Conservation (phyloP, 2,329 filamentous ascomycete genomes). For the Fusarium abutilonis region DNA sequence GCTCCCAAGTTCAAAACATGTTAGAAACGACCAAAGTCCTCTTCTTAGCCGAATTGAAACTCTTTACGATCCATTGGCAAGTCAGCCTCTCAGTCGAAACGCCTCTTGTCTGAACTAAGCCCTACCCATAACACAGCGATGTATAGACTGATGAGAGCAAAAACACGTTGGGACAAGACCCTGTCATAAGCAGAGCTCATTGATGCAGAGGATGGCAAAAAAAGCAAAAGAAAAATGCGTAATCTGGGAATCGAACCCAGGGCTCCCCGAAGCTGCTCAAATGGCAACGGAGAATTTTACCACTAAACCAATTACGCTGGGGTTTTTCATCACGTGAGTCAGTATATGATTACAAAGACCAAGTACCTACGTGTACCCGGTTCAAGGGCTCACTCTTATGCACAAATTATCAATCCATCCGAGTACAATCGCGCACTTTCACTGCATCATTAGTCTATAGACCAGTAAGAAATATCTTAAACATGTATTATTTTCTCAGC, state of each 20-base stretch:
- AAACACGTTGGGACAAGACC: too few species aligned
- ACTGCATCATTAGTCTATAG: too few species aligned
- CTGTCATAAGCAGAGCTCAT: too few species aligned
- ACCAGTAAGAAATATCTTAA: too few species aligned
- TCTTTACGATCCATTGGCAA: slow-evolving; percentile 11
- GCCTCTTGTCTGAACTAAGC: slow-evolving; percentile 14
- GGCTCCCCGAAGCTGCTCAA: background rate
- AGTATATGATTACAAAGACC: too few species aligned
- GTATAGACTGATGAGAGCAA: too few species aligned
- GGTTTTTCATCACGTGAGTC: background rate
- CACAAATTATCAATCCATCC: too few species aligned
- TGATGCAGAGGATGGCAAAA: too few species aligned
- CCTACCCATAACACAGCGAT: slow-evolving; percentile 9
- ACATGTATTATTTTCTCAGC: too few species aligned
- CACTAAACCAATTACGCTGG: background rate
- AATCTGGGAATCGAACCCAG: background rate
- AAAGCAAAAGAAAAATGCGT: background rate
- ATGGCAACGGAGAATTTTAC: background rate
- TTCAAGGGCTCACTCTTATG: too few species aligned
- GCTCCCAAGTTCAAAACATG: slow-evolving; percentile 14
- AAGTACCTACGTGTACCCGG: too few species aligned
- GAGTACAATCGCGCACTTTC: too few species aligned
- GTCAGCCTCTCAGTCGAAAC: slow-evolving; percentile 26
- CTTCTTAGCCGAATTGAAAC: slow-evolving; percentile 10
- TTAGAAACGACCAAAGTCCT: slow-evolving; percentile 5